Base-by-base conservation (phyloP, 2,329 filamentous ascomycete genomes). In the Diaporthe nobilis region DNA sequence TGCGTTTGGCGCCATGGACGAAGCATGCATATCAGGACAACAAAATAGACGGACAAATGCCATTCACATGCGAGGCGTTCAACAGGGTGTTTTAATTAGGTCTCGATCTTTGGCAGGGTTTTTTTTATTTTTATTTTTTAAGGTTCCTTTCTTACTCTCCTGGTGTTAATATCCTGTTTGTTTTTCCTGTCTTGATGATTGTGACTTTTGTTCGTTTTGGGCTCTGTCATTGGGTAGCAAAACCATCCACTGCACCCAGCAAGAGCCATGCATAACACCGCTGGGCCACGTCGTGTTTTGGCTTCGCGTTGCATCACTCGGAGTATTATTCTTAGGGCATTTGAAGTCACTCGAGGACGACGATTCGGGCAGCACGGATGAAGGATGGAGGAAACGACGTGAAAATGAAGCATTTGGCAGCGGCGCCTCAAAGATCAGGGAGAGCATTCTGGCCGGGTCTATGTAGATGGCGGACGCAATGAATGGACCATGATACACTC, bases 11-110 rank as follows among this genome's bases (percentile, higher is more conserved):
- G 71, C 70, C 63, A n/a, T 10, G 63, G 65, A 63, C 44, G 61
- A 73, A 70, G 44, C 57, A 76, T 72, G 67, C 75, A 75, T 71
- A 60, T 34, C 44, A 51, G 72, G 65, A 63, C 58, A 67, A 70
- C 58, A 76, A 76, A 68, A 76, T 76, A 76, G 67, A 76, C 31
- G 65, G 49, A 57, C 39, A 47, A 60, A 49, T 44, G 49, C 44
- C 42, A 37, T 65, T 70, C 57, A 53, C 49, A 51, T 68, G 67
- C 67, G 51, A 68, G 75, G 75, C 75, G 75, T 76, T 73, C 49
- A 44, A 55, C 28, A 53, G 73, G 44, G 44, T 39, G 31, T 51
- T 39, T 68, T 25, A 6, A 39, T 39, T 12, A 4, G 63, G 63
- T 25, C 12, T 20, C 15, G 25, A 22, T 20, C 17, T 57, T 17